Evolutionary conservation across 2,329 filamentous ascomycete species (phyloP).

Genomic region (Neospermospora avenae): DNA sequence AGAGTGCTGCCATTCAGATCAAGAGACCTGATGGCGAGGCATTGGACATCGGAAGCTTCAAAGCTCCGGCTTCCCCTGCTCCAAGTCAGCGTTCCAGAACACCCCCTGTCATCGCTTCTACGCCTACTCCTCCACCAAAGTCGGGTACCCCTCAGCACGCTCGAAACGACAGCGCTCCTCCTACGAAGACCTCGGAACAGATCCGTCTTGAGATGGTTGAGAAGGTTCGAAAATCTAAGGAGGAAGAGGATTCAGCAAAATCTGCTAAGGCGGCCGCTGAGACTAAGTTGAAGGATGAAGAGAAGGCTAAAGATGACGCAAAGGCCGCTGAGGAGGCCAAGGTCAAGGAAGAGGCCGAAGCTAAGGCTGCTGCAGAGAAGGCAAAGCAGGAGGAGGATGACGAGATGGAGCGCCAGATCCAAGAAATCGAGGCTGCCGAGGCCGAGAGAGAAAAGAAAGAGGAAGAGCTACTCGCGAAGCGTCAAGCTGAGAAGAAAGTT

Average conservation of each 20-base stretch:
- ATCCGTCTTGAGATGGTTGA: slow-evolving; percentile 76
- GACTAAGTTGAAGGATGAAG: slow-evolving; percentile 35
- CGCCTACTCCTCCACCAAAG: slow-evolving; percentile 77
- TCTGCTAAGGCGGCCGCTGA: slow-evolving; percentile 33
- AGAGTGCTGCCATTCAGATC: slow-evolving; percentile 77
- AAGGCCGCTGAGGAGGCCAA: slow-evolving; percentile 38
- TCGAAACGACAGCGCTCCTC: slow-evolving; percentile 65
- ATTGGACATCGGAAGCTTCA: slow-evolving; percentile 64
- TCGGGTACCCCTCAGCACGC: slow-evolving; percentile 63
- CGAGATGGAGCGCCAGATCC: slow-evolving; percentile 57
- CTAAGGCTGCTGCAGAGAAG: slow-evolving; percentile 34
- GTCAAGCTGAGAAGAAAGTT: slow-evolving; percentile 37
- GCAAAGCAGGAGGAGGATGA: slow-evolving; percentile 47
- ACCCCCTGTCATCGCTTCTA: slow-evolving; percentile 64
- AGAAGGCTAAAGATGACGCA: slow-evolving; percentile 36
- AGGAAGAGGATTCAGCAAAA: slow-evolving; percentile 36
- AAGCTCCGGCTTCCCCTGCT: slow-evolving; percentile 59
- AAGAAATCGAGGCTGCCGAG: slow-evolving; percentile 50
- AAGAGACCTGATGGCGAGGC: slow-evolving; percentile 79
- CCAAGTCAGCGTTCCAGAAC: slow-evolving; percentile 56
- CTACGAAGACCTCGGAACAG: slow-evolving; percentile 71
- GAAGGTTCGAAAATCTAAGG: slow-evolving; percentile 40
- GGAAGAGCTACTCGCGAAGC: slow-evolving; percentile 35
- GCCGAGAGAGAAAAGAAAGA: slow-evolving; percentile 34
- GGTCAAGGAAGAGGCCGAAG: slow-evolving; percentile 35